Evolutionary conservation across 1,139 yeast genomes (phyloP).

Genomic region (Kurtzmaniella quercitrusa): DNA sequence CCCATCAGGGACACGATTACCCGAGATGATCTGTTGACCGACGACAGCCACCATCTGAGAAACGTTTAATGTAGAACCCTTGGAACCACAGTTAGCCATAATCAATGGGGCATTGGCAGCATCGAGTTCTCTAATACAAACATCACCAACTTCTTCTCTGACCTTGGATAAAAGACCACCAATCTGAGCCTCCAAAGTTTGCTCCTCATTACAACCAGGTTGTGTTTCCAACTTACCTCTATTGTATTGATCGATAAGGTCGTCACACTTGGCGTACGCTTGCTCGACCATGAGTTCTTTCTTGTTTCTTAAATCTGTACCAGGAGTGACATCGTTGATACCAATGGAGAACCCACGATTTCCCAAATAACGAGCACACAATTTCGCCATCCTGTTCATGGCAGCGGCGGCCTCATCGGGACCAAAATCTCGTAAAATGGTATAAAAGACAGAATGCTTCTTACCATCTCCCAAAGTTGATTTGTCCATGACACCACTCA

Average conservation of each 20-base stretch:
- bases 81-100: constrained; percentile 99
- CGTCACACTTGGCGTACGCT: constrained; percentile 91
- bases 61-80: constrained; percentile 95
- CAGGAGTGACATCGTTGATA: constrained; percentile 96
- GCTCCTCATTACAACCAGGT: constrained; percentile 99
- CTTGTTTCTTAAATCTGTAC: constrained; percentile 63
- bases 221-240: constrained; percentile 93
- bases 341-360: constrained; percentile 97
- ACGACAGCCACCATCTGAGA: constrained; percentile 99
- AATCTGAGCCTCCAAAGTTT: constrained; percentile 94
- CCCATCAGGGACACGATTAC: constrained; percentile 99
- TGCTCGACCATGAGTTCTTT: constrained; percentile 88
- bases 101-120: constrained; percentile 92
- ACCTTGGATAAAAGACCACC: constrained; percentile 95
- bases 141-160: constrained; percentile 98
- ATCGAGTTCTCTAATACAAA: constrained; percentile 88
- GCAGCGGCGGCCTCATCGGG: constrained; percentile 93
- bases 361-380: constrained; percentile 93
- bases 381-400: constrained; percentile 97
- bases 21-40: constrained; percentile 98
- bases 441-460: constrained; percentile 93
- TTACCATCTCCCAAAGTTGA: constrained; percentile 96
- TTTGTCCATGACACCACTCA: constrained; percentile 96
- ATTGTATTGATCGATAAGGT: constrained; percentile 73
- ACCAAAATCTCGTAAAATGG: constrained; percentile 91